phyloP scores from a whole-genome alignment of 768 basidiomycete genomes.

The Rhodotorula kratochvilovae region DNA sequence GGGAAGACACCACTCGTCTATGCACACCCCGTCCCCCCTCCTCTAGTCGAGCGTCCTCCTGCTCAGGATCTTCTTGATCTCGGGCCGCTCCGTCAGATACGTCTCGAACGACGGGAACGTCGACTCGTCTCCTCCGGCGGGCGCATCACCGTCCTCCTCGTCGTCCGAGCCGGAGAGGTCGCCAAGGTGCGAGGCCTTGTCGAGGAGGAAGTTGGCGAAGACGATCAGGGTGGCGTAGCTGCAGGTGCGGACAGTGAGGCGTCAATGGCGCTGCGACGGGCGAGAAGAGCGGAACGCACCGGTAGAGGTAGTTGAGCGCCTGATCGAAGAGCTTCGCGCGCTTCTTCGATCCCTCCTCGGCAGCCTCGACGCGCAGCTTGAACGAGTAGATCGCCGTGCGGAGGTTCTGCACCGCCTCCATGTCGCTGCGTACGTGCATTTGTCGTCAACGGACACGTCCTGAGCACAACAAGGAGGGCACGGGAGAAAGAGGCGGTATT shows the following conservation, averaged over 20 bases:
- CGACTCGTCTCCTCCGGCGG: slow-evolving; percentile 3
- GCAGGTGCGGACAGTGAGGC: not conserved
- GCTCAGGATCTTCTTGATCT: slow-evolving; percentile 35
- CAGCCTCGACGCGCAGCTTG: slow-evolving; percentile 59
- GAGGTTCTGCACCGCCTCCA: slow-evolving; percentile 84
- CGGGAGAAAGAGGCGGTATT: too few relatives aligned
- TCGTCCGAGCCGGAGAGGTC: slow-evolving; percentile 9
- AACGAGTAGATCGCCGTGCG: slow-evolving; percentile 92
- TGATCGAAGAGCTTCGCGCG: slow-evolving; percentile 67
- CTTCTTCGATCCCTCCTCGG: slow-evolving; percentile 71
- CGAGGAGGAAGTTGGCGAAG: slow-evolving; percentile 90
- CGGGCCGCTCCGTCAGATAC: slow-evolving; percentile 36
- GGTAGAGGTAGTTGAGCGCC: slow-evolving; percentile 81
- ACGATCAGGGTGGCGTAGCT: slow-evolving; percentile 83
- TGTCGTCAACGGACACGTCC: not conserved
- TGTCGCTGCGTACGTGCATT: slow-evolving; percentile 13
- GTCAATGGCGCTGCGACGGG: not conserved
- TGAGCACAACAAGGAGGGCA: too few relatives aligned
- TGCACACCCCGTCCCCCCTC: too few relatives aligned
- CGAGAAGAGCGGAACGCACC: slow-evolving; percentile 31
- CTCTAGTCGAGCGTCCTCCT: slow-evolving; percentile 33
- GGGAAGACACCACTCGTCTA: too few relatives aligned
- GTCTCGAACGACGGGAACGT: slow-evolving; percentile 39
- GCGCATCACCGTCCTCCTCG: slow-evolving; percentile 15
- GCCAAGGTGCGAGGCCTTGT: slow-evolving; percentile 46